phyloP scores from a whole-genome alignment of 2,329 filamentous ascomycete genomes.

The Pyricularia sp. region DNA sequence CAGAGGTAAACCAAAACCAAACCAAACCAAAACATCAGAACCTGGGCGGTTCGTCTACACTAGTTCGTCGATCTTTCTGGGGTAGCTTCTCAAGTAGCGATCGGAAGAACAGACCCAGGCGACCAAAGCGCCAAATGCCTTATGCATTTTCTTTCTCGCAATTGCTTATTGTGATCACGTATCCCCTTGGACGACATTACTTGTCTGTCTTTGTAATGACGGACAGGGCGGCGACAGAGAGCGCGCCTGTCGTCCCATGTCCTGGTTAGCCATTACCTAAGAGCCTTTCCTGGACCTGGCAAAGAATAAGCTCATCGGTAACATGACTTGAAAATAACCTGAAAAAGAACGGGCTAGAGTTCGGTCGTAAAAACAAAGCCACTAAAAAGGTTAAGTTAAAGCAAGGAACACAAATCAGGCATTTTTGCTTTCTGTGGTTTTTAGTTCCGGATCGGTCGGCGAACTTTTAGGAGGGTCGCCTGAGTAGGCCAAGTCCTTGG shows the following conservation, averaged over 20 bases:
- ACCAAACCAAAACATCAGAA: background rate
- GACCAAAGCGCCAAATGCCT: background rate
- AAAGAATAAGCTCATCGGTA: background rate
- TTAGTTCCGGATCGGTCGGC: background rate
- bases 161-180: background rate
- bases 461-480: background rate
- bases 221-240: background rate
- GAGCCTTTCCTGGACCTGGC: no score
- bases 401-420: no score
- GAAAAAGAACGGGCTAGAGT: background rate
- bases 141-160: background rate
- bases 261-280: background rate
- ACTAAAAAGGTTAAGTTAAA: background rate
- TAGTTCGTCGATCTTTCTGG: background rate
- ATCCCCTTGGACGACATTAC: background rate
- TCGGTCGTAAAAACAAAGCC: background rate
- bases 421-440: background rate
- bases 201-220: background rate
- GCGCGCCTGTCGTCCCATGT: background rate
- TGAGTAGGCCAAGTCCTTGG: background rate
- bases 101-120: background rate
- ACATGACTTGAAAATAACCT: background rate
- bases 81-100: background rate
- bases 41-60: background rate
- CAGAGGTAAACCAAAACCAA: background rate